A percentile compares a stretch with the other conserved stretches of the same genome.
Evolutionary conservation across 768 basidiomycete species (phyloP).

Genomic region (Heimioporus sp.): DNA sequence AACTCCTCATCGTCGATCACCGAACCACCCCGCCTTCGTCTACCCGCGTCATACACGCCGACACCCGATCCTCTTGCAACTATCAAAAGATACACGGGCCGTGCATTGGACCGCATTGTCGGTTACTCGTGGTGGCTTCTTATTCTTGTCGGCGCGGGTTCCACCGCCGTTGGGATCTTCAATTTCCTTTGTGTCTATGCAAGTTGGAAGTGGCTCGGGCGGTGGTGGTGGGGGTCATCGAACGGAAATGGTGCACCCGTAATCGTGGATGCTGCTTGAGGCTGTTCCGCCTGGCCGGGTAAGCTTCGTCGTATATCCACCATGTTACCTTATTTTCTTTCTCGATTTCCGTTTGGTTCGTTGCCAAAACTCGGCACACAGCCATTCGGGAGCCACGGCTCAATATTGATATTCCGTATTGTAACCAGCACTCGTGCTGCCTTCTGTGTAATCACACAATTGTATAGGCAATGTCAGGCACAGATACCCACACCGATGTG

Average conservation of each 20-base stretch:
- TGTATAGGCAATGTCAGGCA: not conserved
- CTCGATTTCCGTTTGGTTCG: not conserved
- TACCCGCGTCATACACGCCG: conserved; percentile 52
- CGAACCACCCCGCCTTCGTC: conserved; percentile 40
- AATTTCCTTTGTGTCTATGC: conserved; percentile 70
- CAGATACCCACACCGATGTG: not conserved
- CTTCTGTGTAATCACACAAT: too few relatives aligned
- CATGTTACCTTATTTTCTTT: not conserved
- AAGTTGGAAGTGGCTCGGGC: conserved; percentile 60
- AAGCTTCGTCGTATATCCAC: not conserved
- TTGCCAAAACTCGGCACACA: too few relatives aligned
- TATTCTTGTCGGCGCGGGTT: conserved; percentile 74
- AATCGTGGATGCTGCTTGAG: conserved; percentile 17
- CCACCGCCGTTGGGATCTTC: conserved; percentile 62
- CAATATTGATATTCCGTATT: not conserved
- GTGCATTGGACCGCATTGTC: conserved; percentile 65
- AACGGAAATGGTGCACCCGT: conserved; percentile 6
- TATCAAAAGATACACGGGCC: conserved; percentile 64
- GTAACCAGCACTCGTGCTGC: not conserved
- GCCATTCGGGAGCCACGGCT: not conserved
- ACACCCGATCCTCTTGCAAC: conserved; percentile 50
- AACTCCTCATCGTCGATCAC: conserved; percentile 28
- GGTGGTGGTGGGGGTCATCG: conserved; percentile 18
- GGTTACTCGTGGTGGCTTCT: conserved; percentile 82
- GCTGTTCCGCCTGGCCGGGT: not conserved